Evolutionary conservation across 331 rosid genomes (phyloP), one percentile per base, ranked within the genome.

Genomic region (Telfairia occidentalis): DNA sequence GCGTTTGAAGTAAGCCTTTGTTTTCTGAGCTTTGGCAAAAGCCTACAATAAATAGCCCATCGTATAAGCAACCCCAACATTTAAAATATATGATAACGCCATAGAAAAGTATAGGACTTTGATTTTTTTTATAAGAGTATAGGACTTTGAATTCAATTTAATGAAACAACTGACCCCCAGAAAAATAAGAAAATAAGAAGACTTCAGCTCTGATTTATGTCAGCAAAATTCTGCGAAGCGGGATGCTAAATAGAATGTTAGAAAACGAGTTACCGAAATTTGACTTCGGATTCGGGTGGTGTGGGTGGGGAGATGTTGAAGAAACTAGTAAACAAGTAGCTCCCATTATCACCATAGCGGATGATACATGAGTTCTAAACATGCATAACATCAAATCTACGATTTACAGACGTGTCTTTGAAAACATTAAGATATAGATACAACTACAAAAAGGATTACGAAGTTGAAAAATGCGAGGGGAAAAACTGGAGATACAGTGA

Each of bases 1-100:
- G 34, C 96, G 79, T 84, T 90, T 90, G 81, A 73, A 90, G 76
- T 87, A 90, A 16, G 96, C 88, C 83, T 38, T 86, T 8, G 88
- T n/a, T 54, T 90, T 90, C 30, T 84, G 92, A 52, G 92, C 53
- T 78, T 84, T 87, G 37, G 82, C 88, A 48, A 53, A 90, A 5
- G 19, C 92, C 92, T 87, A 50, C 75, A 18, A 45, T 16, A 7
- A 8, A 70, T 9, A 70, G 35, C 40, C 15, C 38, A n/a, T 3
- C 21, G 2, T 40, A 1, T 37, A n/a, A 37, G 30, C 2, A 23
- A 9, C 49, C 16, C 1, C 16, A 45, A 7, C 23, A 45, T 26
- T 1, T 19, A 4, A 40, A 18, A 26, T 26, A 43, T 4, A 65
- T 18, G 7, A 6, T n/a, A 13, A 2, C 3, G n/a, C 16, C 9